phyloP scores from a whole-genome alignment of 139 green algal genomes.

The Chlorella sp. region DNA sequence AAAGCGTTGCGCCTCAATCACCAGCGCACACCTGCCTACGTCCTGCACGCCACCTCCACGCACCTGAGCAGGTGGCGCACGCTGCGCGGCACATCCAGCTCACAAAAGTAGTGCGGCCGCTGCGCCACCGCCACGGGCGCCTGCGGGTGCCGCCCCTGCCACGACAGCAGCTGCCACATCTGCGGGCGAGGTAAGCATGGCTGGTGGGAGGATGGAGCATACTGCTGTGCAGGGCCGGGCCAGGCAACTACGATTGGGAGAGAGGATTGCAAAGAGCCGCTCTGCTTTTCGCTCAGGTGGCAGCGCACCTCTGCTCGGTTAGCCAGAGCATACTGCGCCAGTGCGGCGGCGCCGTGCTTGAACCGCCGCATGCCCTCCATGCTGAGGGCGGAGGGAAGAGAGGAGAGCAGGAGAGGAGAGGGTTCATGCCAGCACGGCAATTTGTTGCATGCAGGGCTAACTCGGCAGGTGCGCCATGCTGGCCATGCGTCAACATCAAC shows the following conservation, averaged over 20 bases:
- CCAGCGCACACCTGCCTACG: neutral
- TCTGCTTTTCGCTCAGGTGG: too few relatives aligned
- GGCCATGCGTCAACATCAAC: too few relatives aligned
- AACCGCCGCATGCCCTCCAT: conserved; percentile 62
- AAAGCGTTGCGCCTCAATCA: too few relatives aligned
- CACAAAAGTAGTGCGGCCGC: conserved; percentile 81
- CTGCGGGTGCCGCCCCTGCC: conserved; percentile 78
- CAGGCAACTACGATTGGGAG: neutral
- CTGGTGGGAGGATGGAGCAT: too few relatives aligned
- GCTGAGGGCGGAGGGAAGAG: conserved; percentile 11
- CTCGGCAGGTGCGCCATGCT: too few relatives aligned
- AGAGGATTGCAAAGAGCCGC: too few relatives aligned
- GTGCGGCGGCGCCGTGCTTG: conserved; percentile 66
- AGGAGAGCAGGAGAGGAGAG: too few relatives aligned
- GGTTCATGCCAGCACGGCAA: too few relatives aligned
- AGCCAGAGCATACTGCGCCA: conserved; percentile 68
- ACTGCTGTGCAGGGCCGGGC: neutral
- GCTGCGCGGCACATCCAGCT: conserved; percentile 66
- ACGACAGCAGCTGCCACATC: conserved; percentile 73
- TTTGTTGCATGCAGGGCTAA: too few relatives aligned
- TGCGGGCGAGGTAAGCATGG: conserved; percentile 12
- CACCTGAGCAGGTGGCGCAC: conserved; percentile 43
- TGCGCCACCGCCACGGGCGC: conserved; percentile 78
- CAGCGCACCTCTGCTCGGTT: conserved; percentile 61
- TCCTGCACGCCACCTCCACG: neutral